These are phyloP conservation scores for Wickerhamiella shivajii DNA, from an alignment of 805 yeast species.

Conservation along the genomic window DNA sequence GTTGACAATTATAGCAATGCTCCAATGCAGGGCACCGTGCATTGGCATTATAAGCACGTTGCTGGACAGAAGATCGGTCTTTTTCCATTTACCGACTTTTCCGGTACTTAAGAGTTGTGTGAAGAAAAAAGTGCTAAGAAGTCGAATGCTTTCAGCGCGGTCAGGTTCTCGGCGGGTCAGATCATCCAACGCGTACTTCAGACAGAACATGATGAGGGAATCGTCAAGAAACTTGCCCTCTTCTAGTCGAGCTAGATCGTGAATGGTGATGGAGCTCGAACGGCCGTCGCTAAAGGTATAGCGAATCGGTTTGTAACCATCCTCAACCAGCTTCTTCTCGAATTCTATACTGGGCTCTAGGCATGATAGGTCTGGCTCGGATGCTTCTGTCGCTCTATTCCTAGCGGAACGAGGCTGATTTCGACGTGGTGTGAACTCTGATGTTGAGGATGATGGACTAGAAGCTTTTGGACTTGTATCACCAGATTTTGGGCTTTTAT, in stretches of 20 bases:
- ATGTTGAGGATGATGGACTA: too few species aligned
- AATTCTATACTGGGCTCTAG: constrained; percentile 4
- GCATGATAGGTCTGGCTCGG: too few species aligned
- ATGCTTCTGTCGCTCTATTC: too few species aligned
- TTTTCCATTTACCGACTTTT: constrained; percentile 48
- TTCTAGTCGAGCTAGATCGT: constrained; percentile 67
- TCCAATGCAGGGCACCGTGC: constrained; percentile 78
- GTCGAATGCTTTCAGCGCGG: constrained; percentile 30
- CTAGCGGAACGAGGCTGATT: too few species aligned
- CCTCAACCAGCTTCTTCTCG: neutral
- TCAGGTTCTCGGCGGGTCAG: constrained; percentile 23
- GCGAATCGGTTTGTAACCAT: constrained; percentile 2
- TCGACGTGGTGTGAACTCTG: too few species aligned
- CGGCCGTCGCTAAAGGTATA: constrained; percentile 37
- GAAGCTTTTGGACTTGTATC: too few species aligned
- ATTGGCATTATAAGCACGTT: constrained; percentile 64
- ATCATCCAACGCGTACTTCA: constrained; percentile 25
- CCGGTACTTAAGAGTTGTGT: constrained; percentile 46
- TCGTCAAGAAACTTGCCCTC: constrained; percentile 86
- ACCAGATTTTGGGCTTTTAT: too few species aligned
- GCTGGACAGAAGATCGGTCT: constrained; percentile 42
- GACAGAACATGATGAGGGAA: constrained; percentile 69
- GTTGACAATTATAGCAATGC: constrained; percentile 45
- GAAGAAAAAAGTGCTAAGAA: constrained; percentile 76
- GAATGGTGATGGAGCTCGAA: constrained; percentile 40